phyloP scores from a whole-genome alignment of 106 monocot genomes.

The Allium cepa region DNA sequence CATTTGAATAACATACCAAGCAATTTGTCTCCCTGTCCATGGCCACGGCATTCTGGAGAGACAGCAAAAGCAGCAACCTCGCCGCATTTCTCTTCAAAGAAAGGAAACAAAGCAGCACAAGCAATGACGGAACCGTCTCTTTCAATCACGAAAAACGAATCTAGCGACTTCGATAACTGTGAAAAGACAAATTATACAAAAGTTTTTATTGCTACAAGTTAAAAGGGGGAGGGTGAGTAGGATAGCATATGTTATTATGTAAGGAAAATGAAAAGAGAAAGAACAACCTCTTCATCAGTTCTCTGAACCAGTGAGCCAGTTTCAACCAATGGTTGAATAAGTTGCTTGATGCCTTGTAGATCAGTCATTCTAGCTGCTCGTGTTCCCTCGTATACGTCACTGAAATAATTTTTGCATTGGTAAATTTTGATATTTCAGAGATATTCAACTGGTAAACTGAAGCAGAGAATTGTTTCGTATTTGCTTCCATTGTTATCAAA shows the following conservation, averaged over 20 bases:
- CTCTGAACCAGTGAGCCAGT: constrained; percentile 18
- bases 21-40: constrained; percentile 84
- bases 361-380: constrained; percentile 22
- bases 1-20: constrained; percentile 42
- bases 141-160: constrained; percentile 71
- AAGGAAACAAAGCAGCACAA: constrained; percentile 83
- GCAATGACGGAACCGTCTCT: constrained; percentile 92
- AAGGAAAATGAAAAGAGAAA: not conserved
- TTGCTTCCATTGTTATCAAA: too few species aligned
- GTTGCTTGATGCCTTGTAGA: constrained; percentile 22
- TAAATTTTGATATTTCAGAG: too few species aligned
- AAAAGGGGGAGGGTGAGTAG: not conserved
- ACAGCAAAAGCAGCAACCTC: constrained; percentile 92
- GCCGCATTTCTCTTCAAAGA: constrained; percentile 64
- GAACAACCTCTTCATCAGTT: constrained; percentile 20
- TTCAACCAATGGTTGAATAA: constrained; percentile 22
- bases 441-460: too few species aligned
- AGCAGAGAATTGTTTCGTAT: too few species aligned
- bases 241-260: not conserved
- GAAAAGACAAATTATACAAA: not conserved
- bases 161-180: constrained; percentile 53
- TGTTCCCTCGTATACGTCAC: constrained; percentile 29
- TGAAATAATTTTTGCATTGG: not conserved
- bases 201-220: not conserved
- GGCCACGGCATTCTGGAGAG: constrained; percentile 82